Percentiles rank a stretch among this genome's conserved stretches.
Evolutionary conservation across 108 stramenopile genomes (phyloP).

Genomic region (Skeletonema costatum): DNA sequence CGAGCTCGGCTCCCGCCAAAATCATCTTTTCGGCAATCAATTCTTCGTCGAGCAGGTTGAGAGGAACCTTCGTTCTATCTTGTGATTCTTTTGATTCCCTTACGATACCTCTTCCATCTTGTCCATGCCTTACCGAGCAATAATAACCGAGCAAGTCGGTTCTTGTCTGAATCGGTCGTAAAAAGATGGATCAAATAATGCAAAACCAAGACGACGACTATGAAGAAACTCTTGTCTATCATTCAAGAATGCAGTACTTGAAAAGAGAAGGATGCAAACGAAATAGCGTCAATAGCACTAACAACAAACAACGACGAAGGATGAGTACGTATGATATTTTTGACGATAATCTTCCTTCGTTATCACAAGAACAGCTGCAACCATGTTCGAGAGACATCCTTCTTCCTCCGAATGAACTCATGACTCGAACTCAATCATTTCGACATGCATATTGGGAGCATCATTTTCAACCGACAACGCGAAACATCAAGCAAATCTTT

Average conservation of each 20-base stretch:
- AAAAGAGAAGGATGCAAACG: constrained; percentile 21
- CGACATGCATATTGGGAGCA: constrained; percentile 36
- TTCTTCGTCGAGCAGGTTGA: no score
- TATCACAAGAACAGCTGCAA: constrained; percentile 15
- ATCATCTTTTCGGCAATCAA: no score
- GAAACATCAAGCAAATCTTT: constrained; percentile 8
- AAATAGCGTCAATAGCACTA: background rate
- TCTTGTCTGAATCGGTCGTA: no score
- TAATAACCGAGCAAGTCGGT: no score
- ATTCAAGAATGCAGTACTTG: constrained; percentile 35
- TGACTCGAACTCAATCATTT: constrained; percentile 33
- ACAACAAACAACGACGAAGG: background rate
- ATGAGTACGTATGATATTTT: constrained; percentile 1
- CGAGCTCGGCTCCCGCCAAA: no score
- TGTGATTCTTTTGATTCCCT: no score
- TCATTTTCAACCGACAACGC: constrained; percentile 24
- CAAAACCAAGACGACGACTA: constrained; percentile 6
- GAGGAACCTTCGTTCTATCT: no score
- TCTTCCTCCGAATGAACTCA: constrained; percentile 19
- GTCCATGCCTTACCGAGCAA: no score
- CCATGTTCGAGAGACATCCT: constrained; percentile 23
- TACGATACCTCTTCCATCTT: no score
- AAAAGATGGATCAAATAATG: constrained; percentile 1
- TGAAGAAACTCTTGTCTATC: constrained; percentile 15
- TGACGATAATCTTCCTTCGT: constrained; percentile 10